phyloP scores from a whole-genome alignment of 73 alveolate genomes.

The Symbiodinium pilosum region DNA sequence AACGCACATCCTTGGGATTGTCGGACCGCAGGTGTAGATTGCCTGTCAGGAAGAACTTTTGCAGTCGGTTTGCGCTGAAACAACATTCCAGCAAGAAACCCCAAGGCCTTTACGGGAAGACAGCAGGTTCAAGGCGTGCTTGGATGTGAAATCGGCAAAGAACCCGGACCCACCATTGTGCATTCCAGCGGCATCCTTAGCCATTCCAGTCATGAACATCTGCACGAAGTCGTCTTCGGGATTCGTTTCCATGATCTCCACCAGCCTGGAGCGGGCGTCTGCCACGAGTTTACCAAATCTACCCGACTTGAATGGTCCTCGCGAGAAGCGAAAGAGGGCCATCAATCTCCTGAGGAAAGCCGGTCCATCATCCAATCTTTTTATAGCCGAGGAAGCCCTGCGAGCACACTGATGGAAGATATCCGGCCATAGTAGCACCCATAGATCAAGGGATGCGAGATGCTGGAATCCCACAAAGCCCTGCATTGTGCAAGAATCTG shows the following conservation, averaged over 20 bases:
- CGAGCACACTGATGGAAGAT: background rate
- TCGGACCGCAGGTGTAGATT: background rate
- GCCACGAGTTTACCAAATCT: background rate
- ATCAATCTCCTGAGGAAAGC: background rate
- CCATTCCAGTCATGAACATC: background rate
- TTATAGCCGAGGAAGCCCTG: background rate
- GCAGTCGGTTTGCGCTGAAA: background rate
- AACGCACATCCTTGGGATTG: background rate
- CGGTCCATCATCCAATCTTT: background rate
- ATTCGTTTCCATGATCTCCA: background rate
- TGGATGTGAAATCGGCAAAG: background rate
- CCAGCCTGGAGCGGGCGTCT: background rate
- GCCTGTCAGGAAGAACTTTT: background rate
- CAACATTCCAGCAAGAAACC: background rate
- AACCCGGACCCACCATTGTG: background rate
- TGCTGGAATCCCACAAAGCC: background rate
- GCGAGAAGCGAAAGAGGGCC: background rate
- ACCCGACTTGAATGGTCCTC: background rate
- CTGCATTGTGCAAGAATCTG: background rate
- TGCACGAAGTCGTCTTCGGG: background rate
- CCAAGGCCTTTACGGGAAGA: background rate
- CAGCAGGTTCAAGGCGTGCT: background rate
- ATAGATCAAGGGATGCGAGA: background rate
- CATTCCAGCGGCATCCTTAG: background rate
- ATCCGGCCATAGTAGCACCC: slow-evolving; percentile 28